Evolutionary conservation across 2,329 filamentous ascomycete species (phyloP).

Genomic region (Cryphonectria nitschkei): DNA sequence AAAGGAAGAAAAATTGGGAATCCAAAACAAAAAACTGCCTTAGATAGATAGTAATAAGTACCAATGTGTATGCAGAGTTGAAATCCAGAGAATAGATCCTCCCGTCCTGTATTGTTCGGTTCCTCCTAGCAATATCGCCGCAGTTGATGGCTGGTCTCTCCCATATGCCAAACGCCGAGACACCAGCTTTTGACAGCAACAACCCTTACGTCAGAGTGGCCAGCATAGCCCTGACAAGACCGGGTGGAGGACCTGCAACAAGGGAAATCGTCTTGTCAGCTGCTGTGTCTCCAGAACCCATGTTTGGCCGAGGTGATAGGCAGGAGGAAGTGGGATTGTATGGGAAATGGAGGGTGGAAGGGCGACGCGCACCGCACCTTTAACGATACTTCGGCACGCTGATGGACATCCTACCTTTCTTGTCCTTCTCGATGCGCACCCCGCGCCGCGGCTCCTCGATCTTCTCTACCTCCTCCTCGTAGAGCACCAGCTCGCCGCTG

Average conservation of each 20-base stretch:
- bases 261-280: slow-evolving; percentile 27
- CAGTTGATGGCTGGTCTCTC: neutral
- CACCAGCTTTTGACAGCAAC: slow-evolving; percentile 7
- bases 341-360: slow-evolving; percentile 14
- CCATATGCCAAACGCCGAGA: neutral
- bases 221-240: slow-evolving; percentile 70
- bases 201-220: slow-evolving; percentile 64
- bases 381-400: slow-evolving; percentile 73
- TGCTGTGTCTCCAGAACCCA: neutral
- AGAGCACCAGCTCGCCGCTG: slow-evolving; percentile 66
- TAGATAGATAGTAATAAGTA: slow-evolving; percentile 3
- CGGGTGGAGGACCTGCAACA: slow-evolving; percentile 63
- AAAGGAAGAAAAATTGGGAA: neutral
- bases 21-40: neutral
- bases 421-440: slow-evolving; percentile 80
- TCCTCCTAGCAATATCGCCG: neutral
- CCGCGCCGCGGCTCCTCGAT: slow-evolving; percentile 58
- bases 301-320: neutral
- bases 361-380: slow-evolving; percentile 50
- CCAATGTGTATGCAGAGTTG: slow-evolving; percentile 13
- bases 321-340: slow-evolving; percentile 29
- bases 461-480: slow-evolving; percentile 62
- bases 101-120: neutral
- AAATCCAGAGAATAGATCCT: neutral
- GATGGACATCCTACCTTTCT: slow-evolving; percentile 94